Base-by-base conservation (phyloP, 2,329 filamentous ascomycete genomes). In the Verticillium klebahnii region DNA sequence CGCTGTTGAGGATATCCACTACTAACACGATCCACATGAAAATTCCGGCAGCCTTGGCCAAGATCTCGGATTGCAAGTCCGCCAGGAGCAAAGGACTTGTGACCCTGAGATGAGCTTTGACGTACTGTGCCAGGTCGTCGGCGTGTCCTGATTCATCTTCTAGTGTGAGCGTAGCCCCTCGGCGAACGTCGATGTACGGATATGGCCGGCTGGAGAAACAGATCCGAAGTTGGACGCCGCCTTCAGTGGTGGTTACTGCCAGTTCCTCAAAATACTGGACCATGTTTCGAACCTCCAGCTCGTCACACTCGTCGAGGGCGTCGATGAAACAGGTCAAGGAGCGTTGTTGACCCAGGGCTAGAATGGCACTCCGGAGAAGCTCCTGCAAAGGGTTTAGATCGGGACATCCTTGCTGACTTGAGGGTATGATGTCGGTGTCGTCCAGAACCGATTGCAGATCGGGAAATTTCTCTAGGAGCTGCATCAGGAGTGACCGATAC, bases 161-260 rank as follows among this genome's bases (percentile, higher is more conserved):
- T 0, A 81, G 64, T 0, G 69, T 62, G 0, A 79, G 29, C 1
- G 63, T 59, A 0, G 73, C 58, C 1, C 74, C 73, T 0, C 66
- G 68, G 4, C 31, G 19, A 1, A 78, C 67, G 0, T 59, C 71
- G 25, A 84, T 76, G 6, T 77, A 61, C 0, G 81, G 81, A 23
- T 82, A 83, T 39, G 82, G 78, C 0, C 82, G 71, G 57, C 80
- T 83, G 0, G 80, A 79, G 2, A 83, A 75, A 58, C 77, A 82
- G 0, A 80, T 66, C 0, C 63, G 68, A 0, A 83, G 66, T 0
- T 36, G 3, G 0, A 68, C 54, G 0, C 58, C 56, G 0, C 31
- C 61, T 4, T 54, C 23, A 0, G 67, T 59, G 2, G 73, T 70
- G 0, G 66, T 11, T 2, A 75, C 65, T 0, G 73, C 72, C 0